A percentile compares a stretch with the other conserved stretches of the same genome.
Evolutionary conservation across 2,329 filamentous ascomycete species (phyloP).

Genomic region (Ilyonectria robusta): DNA sequence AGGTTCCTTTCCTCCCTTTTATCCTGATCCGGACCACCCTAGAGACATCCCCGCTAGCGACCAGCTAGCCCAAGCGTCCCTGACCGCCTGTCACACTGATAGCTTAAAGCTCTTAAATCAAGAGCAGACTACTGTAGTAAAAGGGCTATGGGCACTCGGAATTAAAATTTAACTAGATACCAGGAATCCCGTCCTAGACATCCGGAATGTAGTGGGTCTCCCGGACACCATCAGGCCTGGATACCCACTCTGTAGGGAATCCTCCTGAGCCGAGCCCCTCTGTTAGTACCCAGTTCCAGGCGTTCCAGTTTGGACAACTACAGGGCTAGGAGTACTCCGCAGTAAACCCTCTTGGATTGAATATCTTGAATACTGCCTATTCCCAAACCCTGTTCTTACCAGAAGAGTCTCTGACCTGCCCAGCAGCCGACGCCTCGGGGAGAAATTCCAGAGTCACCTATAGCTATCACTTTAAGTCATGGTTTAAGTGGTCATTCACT

Average conservation of each 20-base stretch:
- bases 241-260: neutral
- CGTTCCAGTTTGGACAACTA: neutral
- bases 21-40: too few species aligned
- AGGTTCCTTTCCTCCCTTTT: too few species aligned
- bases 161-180: too few species aligned
- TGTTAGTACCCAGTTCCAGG: neutral
- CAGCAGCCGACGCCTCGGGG: constrained; percentile 2
- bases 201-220: too few species aligned
- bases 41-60: too few species aligned
- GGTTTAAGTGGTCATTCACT: constrained; percentile 31
- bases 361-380: neutral
- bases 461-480: neutral
- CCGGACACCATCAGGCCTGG: too few species aligned
- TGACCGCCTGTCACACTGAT: too few species aligned
- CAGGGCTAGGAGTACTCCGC: constrained; percentile 4
- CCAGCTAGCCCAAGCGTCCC: too few species aligned
- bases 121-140: too few species aligned
- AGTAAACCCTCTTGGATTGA: neutral
- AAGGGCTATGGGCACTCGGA: too few species aligned
- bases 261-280: neutral
- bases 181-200: too few species aligned
- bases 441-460: constrained; percentile 4
- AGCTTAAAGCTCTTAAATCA: too few species aligned
- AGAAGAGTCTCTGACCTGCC: constrained; percentile 9
- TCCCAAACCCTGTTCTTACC: neutral